phyloP scores from a whole-genome alignment of 1,284 basidiomycete genomes.

The Caloboletus firmus region DNA sequence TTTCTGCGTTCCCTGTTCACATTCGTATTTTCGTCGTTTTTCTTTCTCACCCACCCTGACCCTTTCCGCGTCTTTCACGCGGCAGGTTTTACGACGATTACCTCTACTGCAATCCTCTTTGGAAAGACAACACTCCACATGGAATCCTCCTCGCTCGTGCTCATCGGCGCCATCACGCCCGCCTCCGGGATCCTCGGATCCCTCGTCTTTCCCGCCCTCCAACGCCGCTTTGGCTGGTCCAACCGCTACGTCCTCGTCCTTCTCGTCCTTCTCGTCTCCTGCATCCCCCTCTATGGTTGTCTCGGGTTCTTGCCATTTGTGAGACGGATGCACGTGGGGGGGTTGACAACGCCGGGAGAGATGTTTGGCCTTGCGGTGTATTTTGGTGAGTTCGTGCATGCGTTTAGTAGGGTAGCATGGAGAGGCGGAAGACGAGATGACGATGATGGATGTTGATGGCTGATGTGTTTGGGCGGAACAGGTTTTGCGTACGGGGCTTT shows the following conservation, averaged over 20 bases:
- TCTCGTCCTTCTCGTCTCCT: slow-evolving; percentile 64
- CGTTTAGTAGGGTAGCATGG: background rate
- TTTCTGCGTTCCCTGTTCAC: background rate
- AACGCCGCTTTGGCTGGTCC: slow-evolving; percentile 58
- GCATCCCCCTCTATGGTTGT: slow-evolving; percentile 81
- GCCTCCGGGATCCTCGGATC: slow-evolving; percentile 73
- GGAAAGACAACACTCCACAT: slow-evolving; percentile 80
- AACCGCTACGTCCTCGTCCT: slow-evolving; percentile 68
- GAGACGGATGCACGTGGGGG: slow-evolving; percentile 54
- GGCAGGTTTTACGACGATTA: slow-evolving; percentile 78
- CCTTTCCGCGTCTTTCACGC: background rate
- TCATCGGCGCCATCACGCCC: slow-evolving; percentile 71
- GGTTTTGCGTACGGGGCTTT: slow-evolving; percentile 76
- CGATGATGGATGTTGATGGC: background rate
- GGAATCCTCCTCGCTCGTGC: slow-evolving; percentile 65
- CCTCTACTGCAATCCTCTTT: slow-evolving; percentile 80
- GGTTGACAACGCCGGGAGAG: slow-evolving; percentile 75
- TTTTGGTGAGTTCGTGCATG: slow-evolving; percentile 55
- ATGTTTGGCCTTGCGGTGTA: slow-evolving; percentile 82
- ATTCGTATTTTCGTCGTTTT: background rate
- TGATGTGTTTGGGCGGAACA: slow-evolving; percentile 24
- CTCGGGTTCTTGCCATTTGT: slow-evolving; percentile 69
- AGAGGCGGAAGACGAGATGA: background rate
- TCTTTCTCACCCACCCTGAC: background rate
- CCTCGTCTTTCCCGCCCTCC: slow-evolving; percentile 66